Evolutionary conservation across 73 alveolate genomes (phyloP).

Genomic region (Paramecium bursaria): DNA sequence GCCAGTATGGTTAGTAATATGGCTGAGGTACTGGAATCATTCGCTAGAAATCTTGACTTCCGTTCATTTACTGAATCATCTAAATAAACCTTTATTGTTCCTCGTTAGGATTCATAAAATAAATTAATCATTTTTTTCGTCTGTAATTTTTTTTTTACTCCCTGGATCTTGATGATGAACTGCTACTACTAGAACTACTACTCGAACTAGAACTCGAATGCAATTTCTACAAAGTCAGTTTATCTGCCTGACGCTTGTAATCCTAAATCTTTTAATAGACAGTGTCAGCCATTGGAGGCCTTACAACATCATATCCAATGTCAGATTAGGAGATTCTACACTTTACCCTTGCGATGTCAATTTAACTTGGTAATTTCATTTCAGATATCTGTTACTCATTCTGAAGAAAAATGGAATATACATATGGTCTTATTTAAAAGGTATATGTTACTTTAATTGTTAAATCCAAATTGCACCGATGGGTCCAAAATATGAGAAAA

Average conservation of each 20-base stretch:
- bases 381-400: conserved; percentile 16
- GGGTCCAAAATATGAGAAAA: background rate
- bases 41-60: conserved; percentile 28
- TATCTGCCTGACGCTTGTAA: conserved; percentile 3
- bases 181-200: conserved; percentile 48
- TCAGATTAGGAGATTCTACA: background rate
- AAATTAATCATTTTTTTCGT: too few species aligned
- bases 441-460: background rate
- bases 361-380: background rate
- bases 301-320: background rate
- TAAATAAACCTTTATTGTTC: conserved; percentile 15
- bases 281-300: conserved; percentile 29
- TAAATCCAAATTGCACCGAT: conserved; percentile 42
- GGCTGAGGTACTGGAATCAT: conserved; percentile 44
- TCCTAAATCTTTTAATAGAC: background rate
- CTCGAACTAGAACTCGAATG: conserved; percentile 53
- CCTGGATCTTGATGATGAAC: too few species aligned
- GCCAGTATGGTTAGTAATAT: conserved; percentile 23
- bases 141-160: too few species aligned
- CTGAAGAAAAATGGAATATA: background rate
- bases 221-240: conserved; percentile 10
- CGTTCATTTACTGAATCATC: conserved; percentile 42
- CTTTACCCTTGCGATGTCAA: background rate
- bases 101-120: conserved; percentile 57
- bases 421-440: background rate